These are phyloP conservation scores for Penicillium sp. DNA, from an alignment of 2,329 filamentous ascomycete species.

Conservation along the genomic window DNA sequence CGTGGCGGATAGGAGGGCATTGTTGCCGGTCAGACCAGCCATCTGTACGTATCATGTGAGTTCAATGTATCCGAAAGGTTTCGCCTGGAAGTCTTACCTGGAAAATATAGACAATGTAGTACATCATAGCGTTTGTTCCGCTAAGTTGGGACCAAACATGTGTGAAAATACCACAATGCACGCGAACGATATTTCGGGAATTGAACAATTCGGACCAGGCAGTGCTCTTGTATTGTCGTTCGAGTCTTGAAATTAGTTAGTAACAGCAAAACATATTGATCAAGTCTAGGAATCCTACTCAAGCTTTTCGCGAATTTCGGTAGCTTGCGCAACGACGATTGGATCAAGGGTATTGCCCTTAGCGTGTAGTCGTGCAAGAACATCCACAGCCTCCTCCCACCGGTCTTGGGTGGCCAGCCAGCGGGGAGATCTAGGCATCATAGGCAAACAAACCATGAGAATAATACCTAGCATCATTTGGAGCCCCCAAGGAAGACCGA, in stretches of 20 bases:
- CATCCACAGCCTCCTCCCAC: constrained; percentile 60
- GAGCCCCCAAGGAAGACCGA: constrained; percentile 60
- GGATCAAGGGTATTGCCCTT: constrained; percentile 38
- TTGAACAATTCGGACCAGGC: constrained; percentile 52
- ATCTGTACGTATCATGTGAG: constrained; percentile 32
- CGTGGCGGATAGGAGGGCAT: constrained; percentile 57
- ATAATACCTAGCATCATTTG: constrained; percentile 57
- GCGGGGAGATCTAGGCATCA: constrained; percentile 61
- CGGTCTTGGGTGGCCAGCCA: constrained; percentile 65
- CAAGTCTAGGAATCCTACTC: constrained; percentile 6
- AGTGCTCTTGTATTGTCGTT: constrained; percentile 52
- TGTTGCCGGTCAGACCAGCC: constrained; percentile 58
- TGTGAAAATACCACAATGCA: constrained; percentile 57
- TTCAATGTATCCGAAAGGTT: too few species aligned
- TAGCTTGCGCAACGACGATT: constrained; percentile 59
- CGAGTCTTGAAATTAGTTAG: constrained; percentile 52
- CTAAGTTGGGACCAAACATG: constrained; percentile 61
- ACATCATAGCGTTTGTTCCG: constrained; percentile 60
- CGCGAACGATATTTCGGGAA: constrained; percentile 55
- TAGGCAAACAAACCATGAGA: constrained; percentile 55
- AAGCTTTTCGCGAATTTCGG: constrained; percentile 45
- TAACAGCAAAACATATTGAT: neutral
- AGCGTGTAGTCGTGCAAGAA: constrained; percentile 59
- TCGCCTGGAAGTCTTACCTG: constrained; percentile 23
- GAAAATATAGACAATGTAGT: constrained; percentile 35